Conservation (phyloP, 73 alveolate genomes). For the Effrenium voratum region DNA sequence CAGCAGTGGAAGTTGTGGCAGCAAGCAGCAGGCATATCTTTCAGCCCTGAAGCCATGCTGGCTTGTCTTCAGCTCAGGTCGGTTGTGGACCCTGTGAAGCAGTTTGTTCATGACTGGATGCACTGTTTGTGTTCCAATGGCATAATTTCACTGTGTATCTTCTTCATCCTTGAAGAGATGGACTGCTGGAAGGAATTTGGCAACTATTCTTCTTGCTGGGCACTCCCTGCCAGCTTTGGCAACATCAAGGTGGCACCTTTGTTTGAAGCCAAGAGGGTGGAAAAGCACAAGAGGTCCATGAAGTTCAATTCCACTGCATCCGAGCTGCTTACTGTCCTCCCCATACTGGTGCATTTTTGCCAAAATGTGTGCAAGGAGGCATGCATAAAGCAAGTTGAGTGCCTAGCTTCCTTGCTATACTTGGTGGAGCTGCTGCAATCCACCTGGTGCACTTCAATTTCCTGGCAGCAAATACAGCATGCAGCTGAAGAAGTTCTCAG, state of each 20-base stretch:
- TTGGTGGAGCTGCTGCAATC: constrained; percentile 11
- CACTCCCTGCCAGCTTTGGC: neutral
- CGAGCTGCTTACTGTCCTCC: neutral
- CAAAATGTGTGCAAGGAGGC: neutral
- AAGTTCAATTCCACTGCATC: constrained; percentile 11
- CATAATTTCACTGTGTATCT: neutral
- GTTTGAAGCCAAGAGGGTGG: neutral
- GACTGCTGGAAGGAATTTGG: neutral
- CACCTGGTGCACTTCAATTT: neutral
- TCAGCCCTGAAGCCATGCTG: neutral
- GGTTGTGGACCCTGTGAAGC: neutral
- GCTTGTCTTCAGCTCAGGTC: neutral
- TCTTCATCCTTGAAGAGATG: neutral
- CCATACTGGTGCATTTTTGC: neutral
- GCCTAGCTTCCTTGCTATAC: neutral
- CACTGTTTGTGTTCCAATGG: neutral
- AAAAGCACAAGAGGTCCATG: neutral
- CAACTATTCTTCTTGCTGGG: neutral
- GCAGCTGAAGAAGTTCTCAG: neutral
- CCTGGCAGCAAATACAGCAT: neutral
- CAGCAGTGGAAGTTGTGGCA: neutral
- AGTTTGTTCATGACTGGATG: constrained; percentile 9
- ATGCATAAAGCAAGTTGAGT: neutral
- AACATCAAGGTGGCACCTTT: neutral
- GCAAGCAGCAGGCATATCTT: neutral